Base-by-base conservation (phyloP, 2,329 filamentous ascomycete species). In the Zelopaecilomyces penicillatus region DNA sequence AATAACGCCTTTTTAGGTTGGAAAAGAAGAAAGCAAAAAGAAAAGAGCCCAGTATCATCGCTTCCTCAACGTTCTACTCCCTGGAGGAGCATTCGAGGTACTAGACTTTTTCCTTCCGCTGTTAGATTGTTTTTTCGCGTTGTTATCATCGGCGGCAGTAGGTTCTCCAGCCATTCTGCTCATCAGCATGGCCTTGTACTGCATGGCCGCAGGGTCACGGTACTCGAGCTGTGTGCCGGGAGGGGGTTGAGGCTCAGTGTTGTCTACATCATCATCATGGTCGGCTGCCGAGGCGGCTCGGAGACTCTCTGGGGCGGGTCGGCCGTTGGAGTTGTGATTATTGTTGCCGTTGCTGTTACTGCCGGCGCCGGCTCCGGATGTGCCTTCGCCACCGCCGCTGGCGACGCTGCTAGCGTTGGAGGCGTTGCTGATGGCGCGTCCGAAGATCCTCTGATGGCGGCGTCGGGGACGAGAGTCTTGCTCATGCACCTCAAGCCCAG, bases 371-470 rank as follows among this genome's bases (percentile, higher is more conserved):
- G 32, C 9, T 12, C 32, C 12, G 32, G 32, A 9, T 34, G 32
- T 34, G 32, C 12, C 32, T 34, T 9, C 32, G 32, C 32, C 32
- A 9, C 64, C 19, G 19, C 19, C 19, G 43, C 73, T 71, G 37
- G 60, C 65, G n/a, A 56, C 57, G 42, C 63, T 72, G 43, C 74
- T 77, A 5, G 66, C 65, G 1, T 70, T 70, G 3, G 76, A 81
- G 3, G 68, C 69, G 54, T 80, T 80, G 61, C 76, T 80, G 29
- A 75, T 61, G 3, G 75, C 78, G 8, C 78, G 73, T 5, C 78
- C 78, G 3, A 82, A 63, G 45, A 82, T 73, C 43, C 71, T 67
- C 8, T 75, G 71, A 42, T 68, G 66, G 8, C 75, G 71, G 42
- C 69, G 65, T 2, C 68, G 52, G 43, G 62, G 53, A 12, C 59